Conservation (phyloP, 768 basidiomycete genomes). For the Leucosporidium creatinivorum region DNA sequence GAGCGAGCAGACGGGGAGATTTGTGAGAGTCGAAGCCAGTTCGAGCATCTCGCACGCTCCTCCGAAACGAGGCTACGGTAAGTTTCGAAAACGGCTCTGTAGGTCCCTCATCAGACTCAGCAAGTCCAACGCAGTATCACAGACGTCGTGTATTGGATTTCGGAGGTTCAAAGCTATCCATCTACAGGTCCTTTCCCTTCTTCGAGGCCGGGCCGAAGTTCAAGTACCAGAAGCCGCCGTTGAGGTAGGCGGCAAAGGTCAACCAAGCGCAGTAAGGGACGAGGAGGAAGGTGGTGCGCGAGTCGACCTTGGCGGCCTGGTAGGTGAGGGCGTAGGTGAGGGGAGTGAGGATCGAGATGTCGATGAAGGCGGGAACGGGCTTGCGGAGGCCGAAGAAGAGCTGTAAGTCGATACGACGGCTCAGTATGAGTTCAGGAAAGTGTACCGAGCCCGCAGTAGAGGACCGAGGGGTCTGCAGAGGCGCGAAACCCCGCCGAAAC, state of each 20-base stretch:
- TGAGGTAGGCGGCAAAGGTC: conserved; percentile 30
- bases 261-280: conserved; percentile 32
- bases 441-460: too few relatives aligned
- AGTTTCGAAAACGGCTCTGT: too few relatives aligned
- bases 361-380: conserved; percentile 22
- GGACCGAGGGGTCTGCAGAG: too few relatives aligned
- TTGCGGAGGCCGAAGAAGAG: conserved; percentile 27
- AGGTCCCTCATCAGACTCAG: too few relatives aligned
- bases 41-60: too few relatives aligned
- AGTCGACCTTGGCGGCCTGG: conserved; percentile 30
- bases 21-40: neutral
- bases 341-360: conserved; percentile 25
- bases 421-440: neutral
- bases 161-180: too few relatives aligned
- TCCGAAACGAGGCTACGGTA: too few relatives aligned
- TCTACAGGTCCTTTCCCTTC: too few relatives aligned
- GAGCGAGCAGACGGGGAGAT: neutral
- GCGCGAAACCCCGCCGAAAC: too few relatives aligned
- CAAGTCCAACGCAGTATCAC: too few relatives aligned
- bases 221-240: conserved; percentile 7
- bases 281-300: conserved; percentile 24
- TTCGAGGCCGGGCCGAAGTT: too few relatives aligned
- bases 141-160: too few relatives aligned
- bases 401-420: neutral
- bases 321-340: conserved; percentile 21